These are phyloP conservation scores for Pseudogymnoascus sp. DNA, from an alignment of 2,329 filamentous ascomycete genomes.

Conservation along the genomic window DNA sequence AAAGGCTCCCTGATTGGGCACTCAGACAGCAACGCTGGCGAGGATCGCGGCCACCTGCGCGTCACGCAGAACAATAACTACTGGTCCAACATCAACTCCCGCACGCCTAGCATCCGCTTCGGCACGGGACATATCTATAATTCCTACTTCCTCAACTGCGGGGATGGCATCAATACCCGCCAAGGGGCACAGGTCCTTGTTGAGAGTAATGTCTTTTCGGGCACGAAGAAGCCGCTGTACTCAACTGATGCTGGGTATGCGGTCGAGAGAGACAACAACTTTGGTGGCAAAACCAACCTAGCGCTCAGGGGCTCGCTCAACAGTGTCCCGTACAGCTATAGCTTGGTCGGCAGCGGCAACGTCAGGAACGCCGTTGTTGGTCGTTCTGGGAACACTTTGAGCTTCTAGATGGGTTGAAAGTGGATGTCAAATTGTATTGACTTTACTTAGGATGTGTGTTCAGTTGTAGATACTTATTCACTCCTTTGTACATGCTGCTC, in stretches of 20 bases:
- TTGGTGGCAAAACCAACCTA: conserved; percentile 39
- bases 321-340: conserved; percentile 45
- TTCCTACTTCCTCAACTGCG: conserved; percentile 38
- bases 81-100: conserved; percentile 56
- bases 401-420: conserved; percentile 23
- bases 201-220: conserved; percentile 45
- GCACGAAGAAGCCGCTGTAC: conserved; percentile 36
- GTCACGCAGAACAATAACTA: conserved; percentile 61
- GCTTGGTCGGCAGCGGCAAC: conserved; percentile 39
- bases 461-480: neutral
- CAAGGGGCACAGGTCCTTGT: conserved; percentile 50
- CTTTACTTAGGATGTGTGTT: neutral
- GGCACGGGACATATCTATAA: conserved; percentile 56
- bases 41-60: conserved; percentile 53
- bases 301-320: conserved; percentile 44
- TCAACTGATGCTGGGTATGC: conserved; percentile 38
- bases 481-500: neutral
- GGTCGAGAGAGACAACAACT: conserved; percentile 37
- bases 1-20: conserved; percentile 54
- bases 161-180: conserved; percentile 47
- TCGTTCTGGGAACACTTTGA: conserved; percentile 30
- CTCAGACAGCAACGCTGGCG: conserved; percentile 46
- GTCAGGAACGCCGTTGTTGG: conserved; percentile 34
- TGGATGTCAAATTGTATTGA: too few species aligned
- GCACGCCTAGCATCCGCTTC: conserved; percentile 55